phyloP scores from a whole-genome alignment of 2,329 filamentous ascomycete genomes.

The Blastomyces parvus region DNA sequence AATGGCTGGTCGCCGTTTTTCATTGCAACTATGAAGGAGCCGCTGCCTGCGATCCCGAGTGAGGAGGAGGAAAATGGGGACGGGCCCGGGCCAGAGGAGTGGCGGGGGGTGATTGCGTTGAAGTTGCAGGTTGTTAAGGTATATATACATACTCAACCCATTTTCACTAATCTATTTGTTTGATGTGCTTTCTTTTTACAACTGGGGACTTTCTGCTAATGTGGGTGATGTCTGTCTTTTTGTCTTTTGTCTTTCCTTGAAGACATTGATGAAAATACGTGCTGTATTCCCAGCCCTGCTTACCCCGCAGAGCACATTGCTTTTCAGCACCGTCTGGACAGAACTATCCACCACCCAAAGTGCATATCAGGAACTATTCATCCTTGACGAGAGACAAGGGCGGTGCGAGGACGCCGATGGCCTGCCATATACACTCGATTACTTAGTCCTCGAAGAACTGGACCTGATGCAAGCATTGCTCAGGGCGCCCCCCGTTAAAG shows the following conservation, averaged over 20 bases:
- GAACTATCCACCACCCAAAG: slow-evolving; percentile 66
- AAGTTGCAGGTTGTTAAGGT: slow-evolving; percentile 88
- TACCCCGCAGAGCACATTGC: slow-evolving; percentile 66
- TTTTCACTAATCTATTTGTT: not conserved
- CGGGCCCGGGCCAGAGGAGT: slow-evolving; percentile 50
- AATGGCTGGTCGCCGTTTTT: slow-evolving; percentile 85
- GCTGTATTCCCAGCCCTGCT: slow-evolving; percentile 72
- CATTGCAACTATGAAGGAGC: slow-evolving; percentile 63
- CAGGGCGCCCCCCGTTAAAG: slow-evolving; percentile 75
- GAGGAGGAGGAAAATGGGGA: slow-evolving; percentile 51
- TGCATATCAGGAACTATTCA: slow-evolving; percentile 73
- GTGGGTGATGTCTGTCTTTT: not conserved
- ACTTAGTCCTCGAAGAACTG: slow-evolving; percentile 83
- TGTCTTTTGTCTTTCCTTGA: not conserved
- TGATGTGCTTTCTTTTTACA: slow-evolving; percentile 6
- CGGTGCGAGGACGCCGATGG: slow-evolving; percentile 81
- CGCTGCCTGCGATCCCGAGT: slow-evolving; percentile 53
- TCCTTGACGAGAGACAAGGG: slow-evolving; percentile 74
- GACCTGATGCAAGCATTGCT: slow-evolving; percentile 91
- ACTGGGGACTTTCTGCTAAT: slow-evolving; percentile 15
- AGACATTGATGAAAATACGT: slow-evolving; percentile 83
- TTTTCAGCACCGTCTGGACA: slow-evolving; percentile 84
- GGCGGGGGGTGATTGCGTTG: slow-evolving; percentile 73
- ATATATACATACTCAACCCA: slow-evolving; percentile 10
- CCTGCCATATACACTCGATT: slow-evolving; percentile 90